Evolutionary conservation across 176 grass and related monocot genomes (phyloP).

Genomic region (Aegilops speltoides): DNA sequence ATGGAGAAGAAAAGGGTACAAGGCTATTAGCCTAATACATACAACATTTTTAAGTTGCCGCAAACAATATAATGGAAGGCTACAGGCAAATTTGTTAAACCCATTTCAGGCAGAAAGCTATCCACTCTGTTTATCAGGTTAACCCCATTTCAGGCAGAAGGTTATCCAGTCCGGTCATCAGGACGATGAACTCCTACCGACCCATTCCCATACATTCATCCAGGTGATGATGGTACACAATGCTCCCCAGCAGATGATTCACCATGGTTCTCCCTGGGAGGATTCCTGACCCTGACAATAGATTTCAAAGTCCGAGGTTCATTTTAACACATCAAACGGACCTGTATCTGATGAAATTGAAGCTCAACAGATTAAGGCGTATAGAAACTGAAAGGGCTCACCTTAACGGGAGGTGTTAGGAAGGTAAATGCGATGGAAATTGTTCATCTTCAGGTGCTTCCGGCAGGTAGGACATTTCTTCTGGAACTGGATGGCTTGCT

Average conservation of each 20-base stretch:
- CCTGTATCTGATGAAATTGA: neutral
- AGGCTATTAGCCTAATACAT: conserved; percentile 10
- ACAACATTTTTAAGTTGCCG: neutral
- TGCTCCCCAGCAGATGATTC: neutral
- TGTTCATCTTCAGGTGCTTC: conserved; percentile 52
- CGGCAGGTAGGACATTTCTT: conserved; percentile 95
- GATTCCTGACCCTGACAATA: conserved; percentile 16
- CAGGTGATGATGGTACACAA: neutral
- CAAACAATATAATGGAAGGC: neutral
- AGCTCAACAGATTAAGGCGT: neutral
- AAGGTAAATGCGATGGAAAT: conserved; percentile 79
- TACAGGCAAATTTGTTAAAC: neutral
- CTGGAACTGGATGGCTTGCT: conserved; percentile 62
- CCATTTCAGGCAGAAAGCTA: neutral
- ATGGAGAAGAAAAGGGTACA: neutral
- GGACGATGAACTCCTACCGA: neutral
- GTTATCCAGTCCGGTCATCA: neutral
- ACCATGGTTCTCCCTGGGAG: neutral
- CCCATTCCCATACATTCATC: conserved; percentile 1
- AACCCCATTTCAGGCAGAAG: neutral
- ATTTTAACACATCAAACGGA: neutral
- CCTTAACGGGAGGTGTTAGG: conserved; percentile 46
- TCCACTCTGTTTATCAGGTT: neutral
- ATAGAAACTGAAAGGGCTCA: neutral
- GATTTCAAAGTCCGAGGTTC: conserved; percentile 2